Base-by-base conservation (phyloP, 306 rosid genomes). In the Prunus fruticosa region DNA sequence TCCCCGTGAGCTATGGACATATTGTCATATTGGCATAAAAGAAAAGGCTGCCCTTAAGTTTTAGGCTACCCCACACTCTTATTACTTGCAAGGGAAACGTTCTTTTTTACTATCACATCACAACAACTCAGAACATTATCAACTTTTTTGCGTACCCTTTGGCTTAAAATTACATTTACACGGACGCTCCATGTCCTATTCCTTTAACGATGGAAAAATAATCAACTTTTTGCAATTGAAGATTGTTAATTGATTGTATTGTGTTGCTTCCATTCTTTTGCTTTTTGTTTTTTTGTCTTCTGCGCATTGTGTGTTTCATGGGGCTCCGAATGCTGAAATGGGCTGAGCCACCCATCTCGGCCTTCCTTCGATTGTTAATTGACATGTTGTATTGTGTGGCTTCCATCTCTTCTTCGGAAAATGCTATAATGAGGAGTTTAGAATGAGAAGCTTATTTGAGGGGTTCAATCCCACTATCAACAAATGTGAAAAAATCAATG, bases 1-100 rank as follows among this genome's bases (percentile, higher is more conserved):
- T 60, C 45, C 77, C 47, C 69, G 77, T 73, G 77, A 73, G 69
- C 64, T 27, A 15, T 54, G 77, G 69, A 73, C 69, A 73, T 27
- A 38, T 38, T 61, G 77, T 23, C 60, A 34, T 4, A 28, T 63
- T 63, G 67, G 46, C 67, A 30, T 63, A 18, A 15, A 49, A 28
- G 51, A 60, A 58, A 45, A 46, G 69, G 46, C 60, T 61, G 60
- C 69, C 69, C 77, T 73, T 60, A 19, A 12, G 62, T 43, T 46
- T 6, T 34, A 19, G 60, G 47, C 19, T 11, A n/a, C 68, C 75
- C 54, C 22, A 14, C 66, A 10, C 52, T 14, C 28, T 8, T 11
- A 43, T 38, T 38, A 64, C 69, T 19, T 18, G 50, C 69, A 64
- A 10, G 49, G 50, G 69, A 64, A 64, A 34, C 50, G 69, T 64